Conservation (phyloP, 306 rosid species). For the Fragaria vesca region DNA sequence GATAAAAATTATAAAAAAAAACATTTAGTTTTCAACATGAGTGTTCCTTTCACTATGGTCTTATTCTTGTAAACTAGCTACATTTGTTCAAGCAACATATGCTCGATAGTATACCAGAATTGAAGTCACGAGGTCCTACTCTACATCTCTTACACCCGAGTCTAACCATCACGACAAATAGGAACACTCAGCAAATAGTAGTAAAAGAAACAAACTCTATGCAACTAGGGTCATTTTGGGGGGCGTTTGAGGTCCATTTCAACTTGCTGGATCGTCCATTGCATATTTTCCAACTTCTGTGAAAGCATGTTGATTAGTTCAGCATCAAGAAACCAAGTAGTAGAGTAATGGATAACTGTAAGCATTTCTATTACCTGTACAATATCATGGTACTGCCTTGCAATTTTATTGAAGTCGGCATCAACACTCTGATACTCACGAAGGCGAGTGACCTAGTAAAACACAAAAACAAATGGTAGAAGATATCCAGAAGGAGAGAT, state of each 20-base stretch:
- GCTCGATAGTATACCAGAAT: too few species aligned
- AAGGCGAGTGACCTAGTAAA: conserved; percentile 73
- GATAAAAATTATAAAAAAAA: not conserved
- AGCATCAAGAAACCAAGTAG: not conserved
- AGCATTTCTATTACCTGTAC: conserved; percentile 48
- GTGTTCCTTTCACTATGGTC: not conserved
- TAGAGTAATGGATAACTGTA: not conserved
- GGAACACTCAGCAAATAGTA: not conserved
- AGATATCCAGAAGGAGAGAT: not conserved
- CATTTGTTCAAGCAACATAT: not conserved
- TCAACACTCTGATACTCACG: conserved; percentile 94
- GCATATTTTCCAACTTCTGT: conserved; percentile 90
- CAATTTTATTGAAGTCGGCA: conserved; percentile 81
- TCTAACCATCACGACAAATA: not conserved
- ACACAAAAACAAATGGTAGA: not conserved
- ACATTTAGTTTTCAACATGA: not conserved
- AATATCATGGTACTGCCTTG: conserved; percentile 77
- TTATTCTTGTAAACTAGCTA: not conserved
- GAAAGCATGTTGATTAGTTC: conserved; percentile 12
- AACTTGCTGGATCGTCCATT: conserved; percentile 94
- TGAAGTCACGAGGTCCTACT: too few species aligned
- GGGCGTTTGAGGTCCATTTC: conserved; percentile 79
- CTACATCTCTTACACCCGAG: too few species aligned
- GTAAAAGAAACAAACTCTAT: conserved; percentile 22
- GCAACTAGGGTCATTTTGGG: conserved; percentile 49